These are phyloP conservation scores for Ilex paraguariensis DNA, from an alignment of 305 asterid genomes.

Conservation along the genomic window DNA sequence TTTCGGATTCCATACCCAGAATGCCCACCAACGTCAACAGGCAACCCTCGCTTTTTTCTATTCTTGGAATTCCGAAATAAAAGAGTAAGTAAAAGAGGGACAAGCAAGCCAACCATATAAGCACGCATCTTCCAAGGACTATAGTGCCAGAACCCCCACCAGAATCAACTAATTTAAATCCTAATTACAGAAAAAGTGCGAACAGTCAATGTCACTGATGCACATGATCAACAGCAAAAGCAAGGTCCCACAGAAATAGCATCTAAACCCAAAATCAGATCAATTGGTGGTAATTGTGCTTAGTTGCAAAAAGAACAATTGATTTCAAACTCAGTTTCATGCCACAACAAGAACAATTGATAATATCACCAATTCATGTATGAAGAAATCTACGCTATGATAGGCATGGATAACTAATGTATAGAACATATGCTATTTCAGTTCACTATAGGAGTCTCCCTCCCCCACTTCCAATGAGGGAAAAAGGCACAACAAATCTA, in stretches of 20 bases:
- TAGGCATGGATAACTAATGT: no score
- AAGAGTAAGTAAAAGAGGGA: conserved; percentile 69
- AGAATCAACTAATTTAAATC: conserved; percentile 8
- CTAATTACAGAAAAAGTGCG: conserved; percentile 1
- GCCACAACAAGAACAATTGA: no score
- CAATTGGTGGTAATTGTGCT: neutral
- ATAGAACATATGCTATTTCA: no score
- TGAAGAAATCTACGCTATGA: no score
- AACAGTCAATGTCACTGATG: neutral
- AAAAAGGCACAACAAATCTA: no score
- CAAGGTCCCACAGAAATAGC: neutral
- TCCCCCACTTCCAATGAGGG: no score
- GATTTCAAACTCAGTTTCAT: no score
- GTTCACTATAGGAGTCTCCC: no score
- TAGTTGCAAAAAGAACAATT: no score
- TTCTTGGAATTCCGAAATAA: conserved; percentile 56
- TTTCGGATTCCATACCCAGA: conserved; percentile 71
- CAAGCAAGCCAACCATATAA: conserved; percentile 61
- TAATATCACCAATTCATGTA: no score
- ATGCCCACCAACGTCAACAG: conserved; percentile 79
- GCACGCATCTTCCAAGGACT: conserved; percentile 58
- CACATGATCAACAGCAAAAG: neutral
- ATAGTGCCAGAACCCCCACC: conserved; percentile 14
- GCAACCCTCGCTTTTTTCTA: conserved; percentile 70
- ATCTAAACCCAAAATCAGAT: neutral